Conservation (phyloP, 2,329 filamentous ascomycete genomes). For the Talaromyces sp. region DNA sequence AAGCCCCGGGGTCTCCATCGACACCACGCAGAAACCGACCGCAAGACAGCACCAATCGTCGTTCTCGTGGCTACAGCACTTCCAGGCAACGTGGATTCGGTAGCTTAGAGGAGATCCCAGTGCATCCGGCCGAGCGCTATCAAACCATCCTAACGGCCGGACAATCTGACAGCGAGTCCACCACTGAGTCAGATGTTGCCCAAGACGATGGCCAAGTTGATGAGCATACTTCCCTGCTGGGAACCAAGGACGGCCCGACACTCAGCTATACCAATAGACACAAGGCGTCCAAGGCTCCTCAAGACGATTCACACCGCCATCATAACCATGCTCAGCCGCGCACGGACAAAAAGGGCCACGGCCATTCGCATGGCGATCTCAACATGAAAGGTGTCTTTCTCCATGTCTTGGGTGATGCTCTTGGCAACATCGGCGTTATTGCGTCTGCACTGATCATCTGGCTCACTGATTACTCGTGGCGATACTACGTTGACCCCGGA, state of each 20-base stretch:
- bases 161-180: constrained; percentile 48
- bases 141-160: constrained; percentile 89
- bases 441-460: constrained; percentile 78
- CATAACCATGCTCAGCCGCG: constrained; percentile 77
- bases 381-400: constrained; percentile 81
- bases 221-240: constrained; percentile 33
- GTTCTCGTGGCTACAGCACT: constrained; percentile 37
- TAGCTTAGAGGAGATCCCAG: constrained; percentile 65
- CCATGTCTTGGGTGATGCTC: constrained; percentile 50
- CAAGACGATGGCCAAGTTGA: constrained; percentile 46
- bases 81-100: constrained; percentile 53
- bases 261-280: constrained; percentile 28
- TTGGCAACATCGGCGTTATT: constrained; percentile 46
- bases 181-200: constrained; percentile 49
- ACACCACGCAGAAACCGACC: constrained; percentile 24
- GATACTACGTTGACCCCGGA: constrained; percentile 82
- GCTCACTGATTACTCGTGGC: constrained; percentile 75
- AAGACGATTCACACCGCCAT: constrained; percentile 52
- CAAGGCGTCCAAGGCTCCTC: constrained; percentile 9
- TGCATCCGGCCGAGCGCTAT: constrained; percentile 84
- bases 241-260: constrained; percentile 35
- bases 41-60: constrained; percentile 20
- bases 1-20: constrained; percentile 13
- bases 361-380: constrained; percentile 56
- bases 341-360: constrained; percentile 49